Evolutionary conservation across 371 early-diverging fungal species (phyloP).

Genomic region (Mucor velutinosus): DNA sequence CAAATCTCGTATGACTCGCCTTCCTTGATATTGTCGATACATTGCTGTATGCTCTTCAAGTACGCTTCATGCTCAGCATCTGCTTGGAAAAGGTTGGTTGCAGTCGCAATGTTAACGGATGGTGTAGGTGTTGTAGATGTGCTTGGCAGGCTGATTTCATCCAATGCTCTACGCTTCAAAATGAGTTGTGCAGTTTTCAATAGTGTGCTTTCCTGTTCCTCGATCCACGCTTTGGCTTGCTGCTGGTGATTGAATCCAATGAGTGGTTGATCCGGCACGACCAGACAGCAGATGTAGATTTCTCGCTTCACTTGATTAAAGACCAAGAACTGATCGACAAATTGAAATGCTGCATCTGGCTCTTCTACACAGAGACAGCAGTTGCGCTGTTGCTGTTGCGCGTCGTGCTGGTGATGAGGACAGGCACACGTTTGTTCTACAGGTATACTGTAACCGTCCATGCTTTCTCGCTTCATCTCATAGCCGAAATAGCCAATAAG

Average conservation of each 20-base stretch:
- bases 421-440: constrained; percentile 43
- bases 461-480: constrained; percentile 87
- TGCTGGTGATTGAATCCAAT: constrained; percentile 17
- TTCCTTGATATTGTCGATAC: constrained; percentile 70
- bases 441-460: constrained; percentile 58
- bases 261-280: constrained; percentile 12
- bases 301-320: constrained; percentile 67
- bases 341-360: constrained; percentile 86
- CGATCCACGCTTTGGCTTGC: constrained; percentile 30
- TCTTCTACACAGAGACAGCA: constrained; percentile 47
- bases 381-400: constrained; percentile 14
- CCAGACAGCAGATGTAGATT: constrained; percentile 53
- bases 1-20: constrained; percentile 97
- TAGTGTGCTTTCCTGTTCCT: constrained; percentile 11
- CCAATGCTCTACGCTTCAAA: constrained; percentile 6
- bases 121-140: constrained; percentile 35
- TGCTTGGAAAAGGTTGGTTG: constrained; percentile 39
- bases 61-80: constrained; percentile 60
- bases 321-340: constrained; percentile 78
- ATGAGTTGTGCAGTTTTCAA: constrained; percentile 7
- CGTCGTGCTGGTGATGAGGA: constrained; percentile 21
- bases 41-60: constrained; percentile 61
- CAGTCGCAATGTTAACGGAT: not conserved
- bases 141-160: constrained; percentile 10
- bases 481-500: constrained; percentile 92